Evolutionary conservation across 805 yeast genomes (phyloP).

Genomic region (Candida piceae): DNA sequence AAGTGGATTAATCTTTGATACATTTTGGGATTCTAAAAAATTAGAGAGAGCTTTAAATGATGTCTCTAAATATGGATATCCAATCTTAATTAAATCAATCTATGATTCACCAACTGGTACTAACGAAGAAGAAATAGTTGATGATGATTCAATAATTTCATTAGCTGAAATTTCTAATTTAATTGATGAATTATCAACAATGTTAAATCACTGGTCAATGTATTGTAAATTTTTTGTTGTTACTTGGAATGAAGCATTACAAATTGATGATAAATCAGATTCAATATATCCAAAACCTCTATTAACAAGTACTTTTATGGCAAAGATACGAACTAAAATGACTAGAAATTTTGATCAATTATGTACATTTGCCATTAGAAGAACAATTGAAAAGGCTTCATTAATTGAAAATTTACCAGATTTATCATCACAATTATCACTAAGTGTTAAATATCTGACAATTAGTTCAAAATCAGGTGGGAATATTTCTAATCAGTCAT

Average conservation of each 20-base stretch:
- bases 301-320: slow-evolving; percentile 46
- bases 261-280: slow-evolving; percentile 19
- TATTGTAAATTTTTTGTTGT: slow-evolving; percentile 68
- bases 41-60: slow-evolving; percentile 53
- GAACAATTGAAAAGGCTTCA: slow-evolving; percentile 78
- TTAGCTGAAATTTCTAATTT: slow-evolving; percentile 64
- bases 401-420: slow-evolving; percentile 76
- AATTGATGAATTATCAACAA: slow-evolving; percentile 64
- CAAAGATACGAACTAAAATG: slow-evolving; percentile 48
- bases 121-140: slow-evolving; percentile 24
- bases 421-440: slow-evolving; percentile 31
- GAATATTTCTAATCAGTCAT: slow-evolving; percentile 14
- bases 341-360: slow-evolving; percentile 62
- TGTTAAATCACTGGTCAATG: slow-evolving; percentile 82
- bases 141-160: slow-evolving; percentile 31
- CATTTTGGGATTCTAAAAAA: slow-evolving; percentile 70
- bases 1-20: slow-evolving; percentile 81
- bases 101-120: slow-evolving; percentile 23
- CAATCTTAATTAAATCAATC: slow-evolving; percentile 35
- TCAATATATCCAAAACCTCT: slow-evolving; percentile 49
- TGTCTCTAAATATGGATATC: slow-evolving; percentile 50
- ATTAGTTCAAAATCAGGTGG: slow-evolving; percentile 15
- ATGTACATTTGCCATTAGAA: slow-evolving; percentile 60
- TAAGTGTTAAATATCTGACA: slow-evolving; percentile 24
- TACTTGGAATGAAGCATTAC: slow-evolving; percentile 52